Evolutionary conservation across 441 rosid species (phyloP), one percentile per base, ranked within the genome.

Genomic region (Syzygium syzygioides): DNA sequence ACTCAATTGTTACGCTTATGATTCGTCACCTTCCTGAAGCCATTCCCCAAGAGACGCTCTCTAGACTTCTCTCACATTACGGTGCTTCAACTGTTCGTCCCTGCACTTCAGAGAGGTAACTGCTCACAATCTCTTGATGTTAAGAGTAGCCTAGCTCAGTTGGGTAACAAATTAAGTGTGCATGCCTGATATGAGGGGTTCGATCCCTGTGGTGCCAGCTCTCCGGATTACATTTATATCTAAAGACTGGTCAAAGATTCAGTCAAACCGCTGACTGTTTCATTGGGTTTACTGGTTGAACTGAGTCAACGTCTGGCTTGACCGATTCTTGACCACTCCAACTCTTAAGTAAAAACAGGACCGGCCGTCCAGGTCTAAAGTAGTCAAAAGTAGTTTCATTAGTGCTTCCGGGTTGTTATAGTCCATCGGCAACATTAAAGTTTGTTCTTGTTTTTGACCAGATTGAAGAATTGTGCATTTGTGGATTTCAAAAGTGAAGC

Each of bases 1-100:
- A 91, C 79, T 79, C 88, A 5, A 86, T 52, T 9, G 86, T 85
- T 6, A 95, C 98, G n/a, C 97, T 98, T 56, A 54, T 94, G 87
- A 90, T 96, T 85, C 91, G 93, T 79, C 98, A 97, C 93, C 97
- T 97, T 79, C 98, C 99, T 20, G 98, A 96, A 88, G 96, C 95
- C 50, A 94, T 97, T 50, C 98, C 98, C 86, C 94, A 92, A 19
- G 97, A 95, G 45, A 95, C 98, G 17, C 92, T 97, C 60, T 91
- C 94, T 88, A 93, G 96, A 11, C 96, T 97, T 85, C 92, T 98
- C 86, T 94, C 97, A 76, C 99, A 96, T 89, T 96, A 96, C 57
- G 97, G 98, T 19, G 97, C 98, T 87, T 90, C 91, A 88, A 88
- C 96, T 30, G 97, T 96, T 86, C 99, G 98, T 87, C 96, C 96